Evolutionary conservation across 1,284 basidiomycete genomes (phyloP).

Genomic region (Heterobasidion occidentale): DNA sequence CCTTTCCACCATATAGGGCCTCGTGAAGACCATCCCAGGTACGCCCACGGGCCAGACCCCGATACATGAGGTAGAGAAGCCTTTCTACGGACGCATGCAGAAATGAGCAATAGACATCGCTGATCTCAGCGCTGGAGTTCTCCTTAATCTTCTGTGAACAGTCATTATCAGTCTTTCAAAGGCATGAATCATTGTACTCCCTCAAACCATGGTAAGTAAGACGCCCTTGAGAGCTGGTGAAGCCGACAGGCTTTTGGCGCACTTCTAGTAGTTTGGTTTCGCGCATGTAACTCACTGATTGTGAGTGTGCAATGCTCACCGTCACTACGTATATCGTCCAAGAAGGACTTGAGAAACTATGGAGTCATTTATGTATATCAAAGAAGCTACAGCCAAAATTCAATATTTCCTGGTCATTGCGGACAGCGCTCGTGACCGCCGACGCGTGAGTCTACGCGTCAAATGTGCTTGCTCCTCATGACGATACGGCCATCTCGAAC

Average conservation of each 20-base stretch:
- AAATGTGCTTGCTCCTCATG: not conserved
- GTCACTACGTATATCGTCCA: too few species aligned
- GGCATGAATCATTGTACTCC: too few species aligned
- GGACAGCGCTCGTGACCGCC: too few species aligned
- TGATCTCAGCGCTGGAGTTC: not conserved
- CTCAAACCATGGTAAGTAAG: too few species aligned
- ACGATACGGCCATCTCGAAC: not conserved
- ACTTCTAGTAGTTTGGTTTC: not conserved
- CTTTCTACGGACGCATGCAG: constrained; percentile 74
- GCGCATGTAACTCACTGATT: too few species aligned
- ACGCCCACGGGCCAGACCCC: constrained; percentile 79
- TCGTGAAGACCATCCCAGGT: constrained; percentile 91
- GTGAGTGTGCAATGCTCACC: too few species aligned
- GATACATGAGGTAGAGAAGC: constrained; percentile 87
- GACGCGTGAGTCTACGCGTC: not conserved
- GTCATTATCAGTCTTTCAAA: too few species aligned
- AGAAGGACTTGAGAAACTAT: too few species aligned
- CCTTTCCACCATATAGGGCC: constrained; percentile 46
- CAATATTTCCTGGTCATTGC: too few species aligned
- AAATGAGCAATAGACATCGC: constrained; percentile 31
- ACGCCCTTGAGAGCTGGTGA: not conserved
- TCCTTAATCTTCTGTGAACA: not conserved
- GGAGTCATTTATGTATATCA: too few species aligned
- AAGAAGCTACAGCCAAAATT: too few species aligned
- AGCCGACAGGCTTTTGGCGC: not conserved